Base-by-base conservation (phyloP, 805 yeast species). In the Nakazawaea wyomingensis region DNA sequence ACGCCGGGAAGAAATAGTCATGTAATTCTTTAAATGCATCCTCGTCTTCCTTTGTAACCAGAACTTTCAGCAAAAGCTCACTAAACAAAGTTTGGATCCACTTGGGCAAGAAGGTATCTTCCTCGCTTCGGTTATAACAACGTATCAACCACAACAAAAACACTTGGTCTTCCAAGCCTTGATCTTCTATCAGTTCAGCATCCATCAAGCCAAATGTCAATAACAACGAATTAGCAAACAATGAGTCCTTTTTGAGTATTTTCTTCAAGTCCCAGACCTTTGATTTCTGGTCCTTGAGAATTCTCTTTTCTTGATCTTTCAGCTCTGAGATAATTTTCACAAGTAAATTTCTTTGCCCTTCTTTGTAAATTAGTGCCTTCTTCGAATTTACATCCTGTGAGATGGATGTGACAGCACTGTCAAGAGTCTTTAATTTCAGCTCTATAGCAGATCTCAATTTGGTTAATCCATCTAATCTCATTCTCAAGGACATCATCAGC, bases 81-180 rank as follows among this genome's bases (percentile, higher is more conserved):
- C 55, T 54, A 47, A 74, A 78, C 5, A 61, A 56, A 2, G 56
- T 54, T 14, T 51, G 49, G 16, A 82, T 68, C 70, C 83, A 82
- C 2, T 66, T 64, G 1, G 87, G 85, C 14, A 76, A 59, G 31
- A 56, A 59, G 31, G 56, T 59, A 29, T 62, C 58, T 17, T 55
- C 55, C 29, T 65, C 71, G 7, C 55, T 54, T 16, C 63, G 65
- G 54, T 80, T 82, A 44, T 68, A 63, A 45, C 76, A 72, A 51
- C 88, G 68, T 28, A 84, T 74, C 20, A 84, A 63, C 77, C 82
- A 85, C 31, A 85, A 58, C 17, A 81, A 57, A 58, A 85, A 64
- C 2, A 74, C 72, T 50, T 80, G 83, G 44, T 80, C 81, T 45
- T 78, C 61, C 36, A 78, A 67, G 33, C 70, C 66, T 34, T 74